A percentile compares a stretch with the other conserved stretches of the same genome.
Evolutionary conservation across 768 basidiomycete species (phyloP).

Genomic region (Pleurotus tuber-regium): DNA sequence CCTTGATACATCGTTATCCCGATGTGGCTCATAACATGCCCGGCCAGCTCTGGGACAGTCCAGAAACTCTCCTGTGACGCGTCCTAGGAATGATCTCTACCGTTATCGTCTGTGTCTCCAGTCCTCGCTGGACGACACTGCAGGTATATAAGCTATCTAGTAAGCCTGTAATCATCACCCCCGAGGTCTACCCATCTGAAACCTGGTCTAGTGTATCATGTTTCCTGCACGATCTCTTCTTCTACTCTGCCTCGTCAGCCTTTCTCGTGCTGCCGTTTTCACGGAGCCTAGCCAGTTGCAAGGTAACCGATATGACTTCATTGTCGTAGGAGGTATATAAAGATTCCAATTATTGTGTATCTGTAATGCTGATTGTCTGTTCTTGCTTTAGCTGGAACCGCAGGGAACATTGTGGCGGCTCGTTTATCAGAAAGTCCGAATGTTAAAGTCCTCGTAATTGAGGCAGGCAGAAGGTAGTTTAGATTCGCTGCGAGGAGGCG

Average conservation of each 20-base stretch:
- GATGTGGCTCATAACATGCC: too few species aligned
- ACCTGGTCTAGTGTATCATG: too few species aligned
- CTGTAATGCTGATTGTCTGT: neutral
- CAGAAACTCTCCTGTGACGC: too few species aligned
- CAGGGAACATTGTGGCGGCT: constrained; percentile 25
- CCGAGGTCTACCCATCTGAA: too few species aligned
- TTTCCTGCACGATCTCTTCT: neutral
- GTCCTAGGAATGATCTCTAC: too few species aligned
- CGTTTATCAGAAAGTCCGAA: constrained; percentile 20
- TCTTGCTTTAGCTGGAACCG: constrained; percentile 25
- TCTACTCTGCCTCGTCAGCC: neutral
- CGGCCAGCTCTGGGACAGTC: too few species aligned
- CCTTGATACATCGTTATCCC: too few species aligned
- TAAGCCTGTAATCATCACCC: too few species aligned
- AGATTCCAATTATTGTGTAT: neutral
- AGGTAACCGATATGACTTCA: constrained; percentile 25
- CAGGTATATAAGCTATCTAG: too few species aligned
- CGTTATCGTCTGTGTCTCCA: too few species aligned
- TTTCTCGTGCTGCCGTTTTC: neutral
- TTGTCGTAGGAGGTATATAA: constrained; percentile 27
- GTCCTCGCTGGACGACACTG: too few species aligned
- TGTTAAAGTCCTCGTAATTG: constrained; percentile 22
- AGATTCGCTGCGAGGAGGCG: neutral
- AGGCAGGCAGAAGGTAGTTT: constrained; percentile 18
- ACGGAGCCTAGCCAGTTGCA: neutral